Conservation (phyloP, 2,329 filamentous ascomycete genomes). For the Apiospora rasikravindrae region DNA sequence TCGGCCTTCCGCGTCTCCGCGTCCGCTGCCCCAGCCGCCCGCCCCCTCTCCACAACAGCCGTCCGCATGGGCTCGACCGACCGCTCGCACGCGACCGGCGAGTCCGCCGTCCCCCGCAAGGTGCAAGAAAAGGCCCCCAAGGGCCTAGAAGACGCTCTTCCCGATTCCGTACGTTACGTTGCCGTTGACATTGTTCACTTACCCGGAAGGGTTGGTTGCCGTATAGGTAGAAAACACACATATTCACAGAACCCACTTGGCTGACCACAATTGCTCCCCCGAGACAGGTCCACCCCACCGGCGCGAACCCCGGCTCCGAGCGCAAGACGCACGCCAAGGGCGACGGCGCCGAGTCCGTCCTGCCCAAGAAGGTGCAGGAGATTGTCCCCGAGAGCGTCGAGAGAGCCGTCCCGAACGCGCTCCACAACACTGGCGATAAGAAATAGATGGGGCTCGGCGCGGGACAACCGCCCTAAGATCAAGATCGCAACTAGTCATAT, state of each 20-base stretch:
- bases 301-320: conserved; percentile 20
- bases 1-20: neutral
- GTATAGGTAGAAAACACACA: too few species aligned
- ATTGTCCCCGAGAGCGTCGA: conserved; percentile 27
- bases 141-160: conserved; percentile 24
- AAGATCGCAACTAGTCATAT: too few species aligned
- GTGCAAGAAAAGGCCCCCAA: conserved; percentile 27
- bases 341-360: conserved; percentile 27
- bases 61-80: neutral
- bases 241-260: neutral
- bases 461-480: too few species aligned
- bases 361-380: conserved; percentile 30
- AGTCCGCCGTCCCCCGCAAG: conserved; percentile 26
- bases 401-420: conserved; percentile 26
- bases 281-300: conserved; percentile 26
- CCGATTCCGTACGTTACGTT: conserved; percentile 23
- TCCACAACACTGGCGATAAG: conserved; percentile 30
- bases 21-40: neutral
- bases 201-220: too few species aligned
- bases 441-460: conserved; percentile 18
- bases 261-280: neutral
- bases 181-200: neutral
- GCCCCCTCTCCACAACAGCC: neutral
- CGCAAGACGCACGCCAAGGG: conserved; percentile 29
- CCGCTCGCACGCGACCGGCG: conserved; percentile 26